Evolutionary conservation across 164 flowering plant species (phyloP).

Genomic region (Platanus orientalis): DNA sequence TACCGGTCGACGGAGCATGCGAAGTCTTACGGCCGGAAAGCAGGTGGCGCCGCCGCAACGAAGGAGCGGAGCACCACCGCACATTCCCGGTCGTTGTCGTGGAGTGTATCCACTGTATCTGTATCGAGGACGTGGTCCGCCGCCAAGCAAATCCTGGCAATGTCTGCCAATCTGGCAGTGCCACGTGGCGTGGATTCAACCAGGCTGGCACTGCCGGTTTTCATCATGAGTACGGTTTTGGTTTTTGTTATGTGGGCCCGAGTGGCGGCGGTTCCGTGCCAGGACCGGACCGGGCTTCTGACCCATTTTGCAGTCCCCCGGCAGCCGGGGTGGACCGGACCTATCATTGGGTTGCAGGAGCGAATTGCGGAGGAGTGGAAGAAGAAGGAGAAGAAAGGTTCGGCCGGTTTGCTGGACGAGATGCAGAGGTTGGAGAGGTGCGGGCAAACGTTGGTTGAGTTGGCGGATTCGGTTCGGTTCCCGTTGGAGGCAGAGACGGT

Average conservation of each 20-base stretch:
- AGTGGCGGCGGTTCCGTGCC: conserved; percentile 74
- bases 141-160: conserved; percentile 72
- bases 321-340: conserved; percentile 58
- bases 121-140: conserved; percentile 70
- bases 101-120: no score
- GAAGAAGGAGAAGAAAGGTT: conserved; percentile 80
- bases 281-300: conserved; percentile 54
- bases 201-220: conserved; percentile 47
- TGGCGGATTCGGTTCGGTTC: conserved; percentile 37
- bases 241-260: conserved; percentile 74
- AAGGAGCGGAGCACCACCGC: conserved; percentile 25
- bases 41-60: conserved; percentile 9
- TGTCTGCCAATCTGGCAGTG: conserved; percentile 47
- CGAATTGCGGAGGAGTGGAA: conserved; percentile 81
- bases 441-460: conserved; percentile 40
- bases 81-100: conserved; percentile 36
- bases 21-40: conserved; percentile 60
- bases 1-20: conserved; percentile 40
- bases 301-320: conserved; percentile 46
- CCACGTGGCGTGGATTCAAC: conserved; percentile 62
- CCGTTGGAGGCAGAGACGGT: conserved; percentile 46
- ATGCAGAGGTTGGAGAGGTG: conserved; percentile 58
- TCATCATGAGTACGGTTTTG: conserved; percentile 55
- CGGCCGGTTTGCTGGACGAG: conserved; percentile 68
- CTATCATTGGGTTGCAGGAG: conserved; percentile 60